Evolutionary conservation across 768 basidiomycete species (phyloP), one percentile per base, ranked within the genome.

Genomic region (Tricholoma furcatifolium): DNA sequence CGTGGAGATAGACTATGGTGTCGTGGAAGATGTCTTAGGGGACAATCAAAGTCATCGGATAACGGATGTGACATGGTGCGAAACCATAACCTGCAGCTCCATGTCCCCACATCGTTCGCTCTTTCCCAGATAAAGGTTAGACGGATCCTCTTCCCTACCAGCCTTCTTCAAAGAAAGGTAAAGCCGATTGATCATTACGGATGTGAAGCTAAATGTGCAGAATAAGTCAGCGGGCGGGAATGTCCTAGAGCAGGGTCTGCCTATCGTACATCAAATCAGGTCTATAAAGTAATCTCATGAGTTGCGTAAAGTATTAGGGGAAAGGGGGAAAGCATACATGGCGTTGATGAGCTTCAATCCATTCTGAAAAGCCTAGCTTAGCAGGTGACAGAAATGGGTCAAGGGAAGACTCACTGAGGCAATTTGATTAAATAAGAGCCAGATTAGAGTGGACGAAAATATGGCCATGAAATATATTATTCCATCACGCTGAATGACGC

Each of bases 381-480:
- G 34, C 17, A 35, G 6, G 23, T 40, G 15, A 41, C 20, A 6
- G 18, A 15, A 4, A 27, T 39, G 40, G 17, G 30, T 12, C 9
- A 1, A n/a, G 44, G 35, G 20, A 35, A 10, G 18, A 44, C 50
- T 35, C 30, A 46, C 39, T 17, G 31, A 1, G 7, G 34, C 32
- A 18, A 17, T 21, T 35, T 44, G 35, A 17, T 15, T 24, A 20
- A 61, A 36, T 11, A 61, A 14, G 14, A 61, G 44, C 58, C 60
- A 63, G 9, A 58, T 21, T n/a, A 61, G 45, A 14, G 60, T 63
- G 3, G 56, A 61, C 8, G 60, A 59, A 47, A 61, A 63, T n/a
- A 63, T 62, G 1, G 56, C 60, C 34, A 58, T 39, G 30, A 61
- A 63, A 51, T 63, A 61, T 27, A 56, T 43, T 8, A 54, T 48